Percentiles rank a stretch among this genome's conserved stretches.
These are phyloP conservation scores for Hypoxylon trugodes DNA, from an alignment of 495 filamentous ascomycete genomes.

Conservation along the genomic window DNA sequence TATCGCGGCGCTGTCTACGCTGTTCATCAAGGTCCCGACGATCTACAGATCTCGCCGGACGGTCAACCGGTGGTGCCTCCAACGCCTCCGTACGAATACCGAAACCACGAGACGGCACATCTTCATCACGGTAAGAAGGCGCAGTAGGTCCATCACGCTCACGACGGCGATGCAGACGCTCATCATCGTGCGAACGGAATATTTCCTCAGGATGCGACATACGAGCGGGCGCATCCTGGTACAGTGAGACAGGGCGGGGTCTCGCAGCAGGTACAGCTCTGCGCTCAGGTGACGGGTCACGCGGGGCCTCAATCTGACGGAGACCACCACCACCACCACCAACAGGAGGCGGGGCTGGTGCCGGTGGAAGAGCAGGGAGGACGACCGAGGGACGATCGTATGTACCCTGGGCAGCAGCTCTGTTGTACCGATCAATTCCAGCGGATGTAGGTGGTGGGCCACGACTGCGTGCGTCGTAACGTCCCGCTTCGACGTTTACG, in stretches of 20 bases:
- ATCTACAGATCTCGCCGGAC: constrained; percentile 37
- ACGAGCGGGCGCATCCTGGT: constrained; percentile 51
- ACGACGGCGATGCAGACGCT: constrained; percentile 42
- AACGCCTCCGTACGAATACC: constrained; percentile 53
- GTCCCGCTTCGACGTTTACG: constrained; percentile 66
- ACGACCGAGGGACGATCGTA: constrained; percentile 56
- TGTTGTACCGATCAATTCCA: constrained; percentile 67
- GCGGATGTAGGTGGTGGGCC: constrained; percentile 69
- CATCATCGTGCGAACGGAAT: constrained; percentile 53
- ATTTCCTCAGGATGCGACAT: constrained; percentile 53
- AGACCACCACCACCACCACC: constrained; percentile 43
- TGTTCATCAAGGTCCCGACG: constrained; percentile 47
- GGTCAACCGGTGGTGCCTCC: constrained; percentile 39
- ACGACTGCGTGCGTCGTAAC: constrained; percentile 55
- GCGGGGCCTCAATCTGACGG: constrained; percentile 47
- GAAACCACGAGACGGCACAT: constrained; percentile 52
- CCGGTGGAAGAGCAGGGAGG: constrained; percentile 53
- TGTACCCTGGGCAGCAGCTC: constrained; percentile 47
- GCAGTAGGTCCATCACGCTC: constrained; percentile 48
- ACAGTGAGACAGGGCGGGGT: constrained; percentile 56
- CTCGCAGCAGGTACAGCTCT: constrained; percentile 36
- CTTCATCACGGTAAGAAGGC: constrained; percentile 52
- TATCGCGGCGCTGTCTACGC: constrained; percentile 46
- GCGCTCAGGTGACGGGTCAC: constrained; percentile 46
- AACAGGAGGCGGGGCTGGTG: constrained; percentile 45